Evolutionary conservation across 257 asterid genomes (phyloP).

Genomic region (Orobanche coerulescens): DNA sequence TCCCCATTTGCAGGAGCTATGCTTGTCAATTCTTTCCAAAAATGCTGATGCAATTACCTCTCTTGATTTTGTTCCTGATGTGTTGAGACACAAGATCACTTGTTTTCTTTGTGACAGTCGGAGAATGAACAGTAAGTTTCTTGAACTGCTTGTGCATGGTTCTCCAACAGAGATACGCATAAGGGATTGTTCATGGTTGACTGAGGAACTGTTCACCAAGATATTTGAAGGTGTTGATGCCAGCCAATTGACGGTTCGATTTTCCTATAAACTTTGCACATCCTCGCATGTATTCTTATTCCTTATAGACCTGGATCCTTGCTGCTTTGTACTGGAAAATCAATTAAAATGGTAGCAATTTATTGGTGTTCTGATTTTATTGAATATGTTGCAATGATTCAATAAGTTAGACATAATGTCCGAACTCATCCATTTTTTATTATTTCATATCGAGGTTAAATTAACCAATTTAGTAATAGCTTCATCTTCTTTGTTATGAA

Average conservation of each 20-base stretch:
- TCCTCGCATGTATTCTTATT: slow-evolving; percentile 3
- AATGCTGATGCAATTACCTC: slow-evolving; percentile 81
- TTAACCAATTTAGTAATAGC: neutral
- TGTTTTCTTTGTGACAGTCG: slow-evolving; percentile 65
- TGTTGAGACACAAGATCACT: slow-evolving; percentile 60
- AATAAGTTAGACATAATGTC: neutral
- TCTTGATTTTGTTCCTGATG: slow-evolving; percentile 75
- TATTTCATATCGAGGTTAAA: neutral
- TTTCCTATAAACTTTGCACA: no score
- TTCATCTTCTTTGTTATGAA: slow-evolving; percentile 11
- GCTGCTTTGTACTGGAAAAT: neutral
- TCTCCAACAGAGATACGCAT: slow-evolving; percentile 77
- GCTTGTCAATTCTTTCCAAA: slow-evolving; percentile 55
- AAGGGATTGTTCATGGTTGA: slow-evolving; percentile 84
- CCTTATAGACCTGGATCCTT: slow-evolving; percentile 5
- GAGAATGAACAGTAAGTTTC: slow-evolving; percentile 53
- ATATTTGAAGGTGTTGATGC: slow-evolving; percentile 44
- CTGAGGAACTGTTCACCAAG: slow-evolving; percentile 57
- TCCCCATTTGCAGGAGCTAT: slow-evolving; percentile 63
- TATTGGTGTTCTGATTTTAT: slow-evolving; percentile 12
- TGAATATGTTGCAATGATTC: neutral
- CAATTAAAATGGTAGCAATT: neutral
- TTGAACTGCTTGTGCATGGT: slow-evolving; percentile 54
- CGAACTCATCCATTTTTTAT: neutral
- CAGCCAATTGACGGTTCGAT: slow-evolving; percentile 55